A percentile compares a stretch with the other conserved stretches of the same genome.
Evolutionary conservation across 768 basidiomycete species (phyloP).

Genomic region (Trichaptum fuscoviolaceum): DNA sequence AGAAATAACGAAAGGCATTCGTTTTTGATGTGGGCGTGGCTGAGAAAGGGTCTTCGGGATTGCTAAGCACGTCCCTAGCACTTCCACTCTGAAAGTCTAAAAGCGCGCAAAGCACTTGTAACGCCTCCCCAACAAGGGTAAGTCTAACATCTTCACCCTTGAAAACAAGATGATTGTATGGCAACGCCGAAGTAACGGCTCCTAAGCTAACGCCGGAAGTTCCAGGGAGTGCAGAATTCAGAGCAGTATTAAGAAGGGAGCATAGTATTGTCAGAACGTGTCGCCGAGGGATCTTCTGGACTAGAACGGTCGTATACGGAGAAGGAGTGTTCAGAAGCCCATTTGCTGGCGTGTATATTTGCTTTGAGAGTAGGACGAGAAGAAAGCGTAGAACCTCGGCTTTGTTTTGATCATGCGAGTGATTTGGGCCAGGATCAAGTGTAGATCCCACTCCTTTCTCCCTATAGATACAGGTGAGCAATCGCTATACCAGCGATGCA

Average conservation of each 20-base stretch:
- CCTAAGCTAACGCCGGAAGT: conserved; percentile 47
- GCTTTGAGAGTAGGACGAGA: conserved; percentile 81
- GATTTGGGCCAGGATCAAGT: conserved; percentile 57
- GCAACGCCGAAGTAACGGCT: conserved; percentile 70
- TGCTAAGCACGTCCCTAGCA: conserved; percentile 50
- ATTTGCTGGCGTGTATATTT: conserved; percentile 77
- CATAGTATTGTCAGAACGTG: conserved; percentile 91
- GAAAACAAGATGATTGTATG: conserved; percentile 86
- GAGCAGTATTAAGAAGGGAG: conserved; percentile 86
- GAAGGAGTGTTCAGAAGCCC: conserved; percentile 69
- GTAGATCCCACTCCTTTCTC: conserved; percentile 94
- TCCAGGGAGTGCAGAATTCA: conserved; percentile 55
- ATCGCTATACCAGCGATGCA: background rate
- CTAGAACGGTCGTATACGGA: conserved; percentile 70
- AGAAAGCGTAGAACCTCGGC: conserved; percentile 87
- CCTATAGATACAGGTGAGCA: conserved; percentile 41
- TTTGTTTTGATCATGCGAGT: conserved; percentile 71
- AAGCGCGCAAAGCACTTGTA: conserved; percentile 73
- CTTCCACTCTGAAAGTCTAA: conserved; percentile 78
- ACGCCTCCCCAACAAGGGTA: conserved; percentile 64
- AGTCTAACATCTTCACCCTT: conserved; percentile 81
- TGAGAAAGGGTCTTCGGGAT: conserved; percentile 36
- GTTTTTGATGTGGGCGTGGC: conserved; percentile 55
- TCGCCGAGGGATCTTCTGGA: conserved; percentile 69
- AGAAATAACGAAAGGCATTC: conserved; percentile 89